Base-by-base conservation (phyloP, 306 rosid genomes). In the Vigna radiata region DNA sequence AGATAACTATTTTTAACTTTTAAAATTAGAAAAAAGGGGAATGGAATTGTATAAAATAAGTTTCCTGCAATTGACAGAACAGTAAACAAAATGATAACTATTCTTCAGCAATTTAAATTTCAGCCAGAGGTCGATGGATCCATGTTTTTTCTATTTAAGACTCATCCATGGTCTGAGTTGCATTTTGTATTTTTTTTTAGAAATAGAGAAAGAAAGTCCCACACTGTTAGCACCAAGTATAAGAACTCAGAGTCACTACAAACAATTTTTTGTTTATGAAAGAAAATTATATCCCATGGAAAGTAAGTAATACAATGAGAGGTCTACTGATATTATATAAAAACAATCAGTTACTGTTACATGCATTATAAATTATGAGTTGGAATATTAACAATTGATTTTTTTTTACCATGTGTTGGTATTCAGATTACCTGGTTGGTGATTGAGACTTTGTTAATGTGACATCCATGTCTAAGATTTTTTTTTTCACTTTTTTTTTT, bases 11-110 rank as follows among this genome's bases (percentile, higher is more conserved):
- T 72, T 56, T 66, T 14, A 77, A 33, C 37, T 33, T 25, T 25
- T 25, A 25, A 25, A 25, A 2, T 3, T 33, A 17, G 15, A n/a
- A 3, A 64, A 64, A 10, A 60, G 54, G 41, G 18, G 43, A 41
- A 19, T 79, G 18, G 0, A 49, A 44, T 29, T 6, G 37, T 55
- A 6, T 48, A 6, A 4, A 44, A 39, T 7, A n/a, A 44, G 41
- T 77, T 65, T 65, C 56, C 23, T 39, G 8, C 4, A 66, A 14
- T 72, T 37, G 27, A 47, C 52, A 17, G 18, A 82, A 82, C 55
- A 7, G 2, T 19, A 27, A 37, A 8, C 23, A 43, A 27, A 31
- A 58, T 46, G 65, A 16, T 60, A 55, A 31, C 14, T 73, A 53
- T 41, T 82, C 44, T 52, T 50, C 58, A 9, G 17, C 54, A 6